phyloP scores from a whole-genome alignment of 2,329 filamentous ascomycete species.

The Epicoccum sorghinum region DNA sequence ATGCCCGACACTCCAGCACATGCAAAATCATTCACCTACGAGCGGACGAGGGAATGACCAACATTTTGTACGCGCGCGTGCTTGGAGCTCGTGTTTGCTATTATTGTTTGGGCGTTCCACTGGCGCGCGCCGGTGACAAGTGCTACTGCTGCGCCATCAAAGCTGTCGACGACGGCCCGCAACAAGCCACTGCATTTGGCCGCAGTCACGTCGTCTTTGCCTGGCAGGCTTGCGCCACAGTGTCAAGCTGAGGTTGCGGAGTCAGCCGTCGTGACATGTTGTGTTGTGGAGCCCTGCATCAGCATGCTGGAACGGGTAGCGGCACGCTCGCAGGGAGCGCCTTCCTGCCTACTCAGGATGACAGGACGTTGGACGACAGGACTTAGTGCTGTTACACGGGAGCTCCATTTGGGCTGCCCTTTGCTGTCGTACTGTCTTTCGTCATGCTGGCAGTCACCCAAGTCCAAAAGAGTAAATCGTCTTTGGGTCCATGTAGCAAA shows the following conservation, averaged over 20 bases:
- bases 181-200: slow-evolving; percentile 26
- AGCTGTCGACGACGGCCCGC: slow-evolving; percentile 13
- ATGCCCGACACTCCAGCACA: slow-evolving; percentile 20
- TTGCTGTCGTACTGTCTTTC: too few species aligned
- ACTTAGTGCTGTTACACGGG: too few species aligned
- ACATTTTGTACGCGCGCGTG: slow-evolving; percentile 21
- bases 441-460: too few species aligned
- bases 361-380: neutral
- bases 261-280: slow-evolving; percentile 11
- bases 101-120: slow-evolving; percentile 26
- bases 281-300: slow-evolving; percentile 14
- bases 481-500: too few species aligned
- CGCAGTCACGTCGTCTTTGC: slow-evolving; percentile 15
- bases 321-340: neutral
- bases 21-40: slow-evolving; percentile 26
- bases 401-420: too few species aligned
- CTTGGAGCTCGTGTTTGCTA: slow-evolving; percentile 26
- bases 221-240: slow-evolving; percentile 16
- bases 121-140: slow-evolving; percentile 15
- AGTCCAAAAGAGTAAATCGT: too few species aligned
- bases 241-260: slow-evolving; percentile 22
- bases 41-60: slow-evolving; percentile 13
- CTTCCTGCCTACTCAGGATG: neutral
- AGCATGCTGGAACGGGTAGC: neutral
- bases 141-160: slow-evolving; percentile 16